Evolutionary conservation across 225 moss, liverwort and hornwort genomes (phyloP).

Genomic region (Takakia lepidozioides): DNA sequence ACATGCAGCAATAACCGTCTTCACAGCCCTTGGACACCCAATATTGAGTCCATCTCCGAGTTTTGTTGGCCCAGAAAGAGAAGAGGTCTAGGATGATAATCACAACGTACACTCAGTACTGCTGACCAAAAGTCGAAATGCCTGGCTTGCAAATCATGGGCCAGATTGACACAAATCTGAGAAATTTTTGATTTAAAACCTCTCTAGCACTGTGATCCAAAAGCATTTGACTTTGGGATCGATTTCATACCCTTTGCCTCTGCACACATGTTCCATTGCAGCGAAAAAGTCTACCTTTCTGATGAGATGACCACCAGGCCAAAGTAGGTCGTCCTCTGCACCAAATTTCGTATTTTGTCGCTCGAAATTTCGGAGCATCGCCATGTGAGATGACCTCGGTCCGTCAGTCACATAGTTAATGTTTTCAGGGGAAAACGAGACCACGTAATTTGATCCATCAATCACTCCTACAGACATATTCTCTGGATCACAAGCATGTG

Average conservation of each 20-base stretch:
- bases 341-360: conserved; percentile 7
- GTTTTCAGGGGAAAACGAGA: conserved; percentile 10
- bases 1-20: conserved; percentile 7
- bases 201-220: conserved; percentile 18
- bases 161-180: conserved; percentile 39
- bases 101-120: conserved; percentile 25
- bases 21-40: conserved; percentile 23
- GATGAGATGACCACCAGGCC: conserved; percentile 20
- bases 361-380: not conserved
- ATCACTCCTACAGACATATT: conserved; percentile 7
- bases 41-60: conserved; percentile 22
- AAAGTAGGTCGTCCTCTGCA: conserved; percentile 29
- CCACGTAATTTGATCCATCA: conserved; percentile 6
- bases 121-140: conserved; percentile 21
- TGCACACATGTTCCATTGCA: conserved; percentile 12
- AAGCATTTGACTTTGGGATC: not conserved
- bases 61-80: conserved; percentile 21
- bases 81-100: conserved; percentile 25
- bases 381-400: conserved; percentile 19
- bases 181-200: conserved; percentile 40
- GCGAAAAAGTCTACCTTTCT: conserved; percentile 13
- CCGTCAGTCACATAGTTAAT: conserved; percentile 19
- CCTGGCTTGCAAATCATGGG: conserved; percentile 37
- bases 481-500: not conserved
- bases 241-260: conserved; percentile 16